Conservation (phyloP, 2,329 filamentous ascomycete genomes). For the Cladosporium sp. region DNA sequence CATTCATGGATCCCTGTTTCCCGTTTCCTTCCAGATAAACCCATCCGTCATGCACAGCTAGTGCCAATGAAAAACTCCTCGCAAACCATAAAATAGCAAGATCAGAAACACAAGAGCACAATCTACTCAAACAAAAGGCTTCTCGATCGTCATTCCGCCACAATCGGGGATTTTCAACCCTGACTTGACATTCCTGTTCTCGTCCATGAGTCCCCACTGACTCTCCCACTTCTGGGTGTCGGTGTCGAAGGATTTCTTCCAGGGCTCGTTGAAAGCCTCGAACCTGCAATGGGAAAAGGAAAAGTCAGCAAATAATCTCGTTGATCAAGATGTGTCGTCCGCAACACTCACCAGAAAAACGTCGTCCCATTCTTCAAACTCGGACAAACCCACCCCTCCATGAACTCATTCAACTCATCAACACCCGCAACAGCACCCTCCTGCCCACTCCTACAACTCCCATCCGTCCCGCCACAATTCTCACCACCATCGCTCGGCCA, state of each 20-base stretch:
- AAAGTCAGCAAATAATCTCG: slow-evolving; percentile 1
- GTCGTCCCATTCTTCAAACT: slow-evolving; percentile 76
- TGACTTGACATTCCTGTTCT: slow-evolving; percentile 74
- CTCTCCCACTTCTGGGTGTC: slow-evolving; percentile 70
- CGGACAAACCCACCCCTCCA: slow-evolving; percentile 79
- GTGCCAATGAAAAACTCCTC: too few relatives aligned
- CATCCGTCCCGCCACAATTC: slow-evolving; percentile 57
- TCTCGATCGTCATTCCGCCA: slow-evolving; percentile 58
- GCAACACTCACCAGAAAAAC: slow-evolving; percentile 75
- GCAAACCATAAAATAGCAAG: too few relatives aligned
- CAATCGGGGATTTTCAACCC: slow-evolving; percentile 86
- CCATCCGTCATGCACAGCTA: background rate
- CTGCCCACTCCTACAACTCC: slow-evolving; percentile 49
- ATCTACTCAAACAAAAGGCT: slow-evolving; percentile 15
- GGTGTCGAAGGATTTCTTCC: slow-evolving; percentile 75
- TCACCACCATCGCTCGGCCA: slow-evolving; percentile 84
- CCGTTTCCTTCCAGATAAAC: background rate
- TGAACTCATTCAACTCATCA: slow-evolving; percentile 75
- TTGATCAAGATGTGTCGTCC: background rate
- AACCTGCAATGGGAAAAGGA: slow-evolving; percentile 49
- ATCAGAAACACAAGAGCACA: slow-evolving; percentile 1
- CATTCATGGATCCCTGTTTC: background rate
- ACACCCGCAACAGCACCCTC: slow-evolving; percentile 73
- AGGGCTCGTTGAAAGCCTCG: slow-evolving; percentile 92
- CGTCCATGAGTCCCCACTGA: slow-evolving; percentile 89